phyloP scores from a whole-genome alignment of 176 grass and related monocot genomes.

The Carex parvula region DNA sequence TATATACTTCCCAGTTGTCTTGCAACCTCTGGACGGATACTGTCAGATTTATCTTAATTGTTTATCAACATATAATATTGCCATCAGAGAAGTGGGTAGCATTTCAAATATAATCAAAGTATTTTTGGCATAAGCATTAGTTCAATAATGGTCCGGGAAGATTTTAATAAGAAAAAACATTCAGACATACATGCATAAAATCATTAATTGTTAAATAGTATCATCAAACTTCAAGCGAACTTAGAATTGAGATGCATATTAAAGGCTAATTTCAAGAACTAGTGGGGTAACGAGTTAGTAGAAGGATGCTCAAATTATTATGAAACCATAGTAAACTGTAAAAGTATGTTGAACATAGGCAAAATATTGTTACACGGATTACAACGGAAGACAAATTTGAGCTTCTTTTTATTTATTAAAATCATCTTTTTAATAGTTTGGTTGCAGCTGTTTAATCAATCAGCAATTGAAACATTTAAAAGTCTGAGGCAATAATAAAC shows the following conservation, averaged over 20 bases:
- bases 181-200: neutral
- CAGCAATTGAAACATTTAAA: neutral
- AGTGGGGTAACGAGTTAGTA: no score
- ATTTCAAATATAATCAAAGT: neutral
- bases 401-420: neutral
- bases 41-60: neutral
- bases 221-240: neutral
- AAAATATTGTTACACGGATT: neutral
- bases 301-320: neutral
- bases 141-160: neutral
- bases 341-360: neutral
- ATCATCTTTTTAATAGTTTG: neutral
- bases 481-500: neutral
- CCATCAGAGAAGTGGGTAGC: neutral
- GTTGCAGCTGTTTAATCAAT: neutral
- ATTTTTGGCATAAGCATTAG: neutral
- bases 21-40: neutral
- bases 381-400: neutral
- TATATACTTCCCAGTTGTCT: neutral
- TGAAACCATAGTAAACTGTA: neutral
- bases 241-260: neutral
- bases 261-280: no score
- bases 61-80: neutral
- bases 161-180: neutral
- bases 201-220: neutral